A percentile compares a stretch with the other conserved stretches of the same genome.
Conservation (phyloP, 495 filamentous ascomycete genomes). For the Xylaria acuta region DNA sequence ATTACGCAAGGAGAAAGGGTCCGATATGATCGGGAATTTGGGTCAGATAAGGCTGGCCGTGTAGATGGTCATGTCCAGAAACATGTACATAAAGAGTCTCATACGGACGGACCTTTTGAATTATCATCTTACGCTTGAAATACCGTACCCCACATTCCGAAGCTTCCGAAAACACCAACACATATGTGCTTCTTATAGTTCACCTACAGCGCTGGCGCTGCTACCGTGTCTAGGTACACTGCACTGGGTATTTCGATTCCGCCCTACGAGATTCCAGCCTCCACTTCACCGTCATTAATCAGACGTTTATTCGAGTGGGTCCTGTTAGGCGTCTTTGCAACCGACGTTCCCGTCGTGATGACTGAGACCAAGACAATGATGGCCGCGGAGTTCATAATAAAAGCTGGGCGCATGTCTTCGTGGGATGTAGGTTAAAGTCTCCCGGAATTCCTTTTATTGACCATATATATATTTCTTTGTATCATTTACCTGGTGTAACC, state of each 20-base stretch:
- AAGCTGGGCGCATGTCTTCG: conserved; percentile 3
- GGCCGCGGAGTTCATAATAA: conserved; percentile 7
- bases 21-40: not conserved
- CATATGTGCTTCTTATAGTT: not conserved
- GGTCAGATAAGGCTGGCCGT: not conserved
- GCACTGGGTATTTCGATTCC: conserved; percentile 4
- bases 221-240: not conserved
- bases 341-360: conserved; percentile 6
- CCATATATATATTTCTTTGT: not conserved
- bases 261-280: not conserved
- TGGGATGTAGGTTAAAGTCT: not conserved
- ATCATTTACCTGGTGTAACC: not conserved
- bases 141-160: conserved; percentile 25
- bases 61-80: not conserved
- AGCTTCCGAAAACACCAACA: conserved; percentile 24
- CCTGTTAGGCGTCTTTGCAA: not conserved
- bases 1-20: not conserved
- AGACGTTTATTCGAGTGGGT: conserved; percentile 6
- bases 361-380: not conserved
- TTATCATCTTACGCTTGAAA: not conserved
- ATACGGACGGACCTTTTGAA: not conserved
- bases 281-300: not conserved
- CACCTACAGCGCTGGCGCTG: not conserved
- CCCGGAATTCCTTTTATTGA: not conserved
- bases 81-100: not conserved